Conservation (phyloP, 2,329 filamentous ascomycete genomes). For the Alternaria panax region DNA sequence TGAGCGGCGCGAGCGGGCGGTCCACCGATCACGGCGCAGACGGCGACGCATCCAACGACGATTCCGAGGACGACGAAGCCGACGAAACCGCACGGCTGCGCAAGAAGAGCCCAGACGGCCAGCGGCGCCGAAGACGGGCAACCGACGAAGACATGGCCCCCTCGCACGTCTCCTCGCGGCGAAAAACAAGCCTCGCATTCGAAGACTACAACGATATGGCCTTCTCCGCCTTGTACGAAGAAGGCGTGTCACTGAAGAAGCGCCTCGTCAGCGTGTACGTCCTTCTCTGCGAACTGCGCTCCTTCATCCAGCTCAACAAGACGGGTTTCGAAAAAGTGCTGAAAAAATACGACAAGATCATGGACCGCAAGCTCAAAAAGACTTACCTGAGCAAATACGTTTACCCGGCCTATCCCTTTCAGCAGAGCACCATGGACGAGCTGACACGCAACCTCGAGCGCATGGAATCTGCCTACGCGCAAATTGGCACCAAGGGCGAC, state of each 20-base stretch:
- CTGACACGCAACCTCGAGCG: constrained; percentile 75
- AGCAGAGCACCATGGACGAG: constrained; percentile 70
- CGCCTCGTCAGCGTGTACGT: constrained; percentile 88
- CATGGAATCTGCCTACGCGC: constrained; percentile 81
- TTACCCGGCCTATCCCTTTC: constrained; percentile 82
- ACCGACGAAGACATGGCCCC: constrained; percentile 63
- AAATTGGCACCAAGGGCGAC: constrained; percentile 84
- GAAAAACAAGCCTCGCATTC: constrained; percentile 70
- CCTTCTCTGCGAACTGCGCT: constrained; percentile 91
- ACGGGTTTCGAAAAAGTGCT: constrained; percentile 96
- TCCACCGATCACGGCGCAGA: constrained; percentile 43
- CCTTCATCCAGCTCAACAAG: constrained; percentile 93
- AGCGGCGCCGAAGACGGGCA: constrained; percentile 29
- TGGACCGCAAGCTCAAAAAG: constrained; percentile 80
- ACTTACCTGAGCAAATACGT: constrained; percentile 79
- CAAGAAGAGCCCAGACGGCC: constrained; percentile 50
- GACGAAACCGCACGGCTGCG: constrained; percentile 55
- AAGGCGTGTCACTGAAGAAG: constrained; percentile 89
- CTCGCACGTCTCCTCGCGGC: constrained; percentile 67
- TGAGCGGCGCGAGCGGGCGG: constrained; percentile 52
- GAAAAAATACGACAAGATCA: constrained; percentile 98
- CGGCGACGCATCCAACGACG: constrained; percentile 62
- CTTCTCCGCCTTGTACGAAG: constrained; percentile 72
- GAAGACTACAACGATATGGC: constrained; percentile 82
- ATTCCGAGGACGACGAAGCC: constrained; percentile 65